Conservation (phyloP, 805 yeast genomes). For the Saccharomycopsis javanensis region DNA sequence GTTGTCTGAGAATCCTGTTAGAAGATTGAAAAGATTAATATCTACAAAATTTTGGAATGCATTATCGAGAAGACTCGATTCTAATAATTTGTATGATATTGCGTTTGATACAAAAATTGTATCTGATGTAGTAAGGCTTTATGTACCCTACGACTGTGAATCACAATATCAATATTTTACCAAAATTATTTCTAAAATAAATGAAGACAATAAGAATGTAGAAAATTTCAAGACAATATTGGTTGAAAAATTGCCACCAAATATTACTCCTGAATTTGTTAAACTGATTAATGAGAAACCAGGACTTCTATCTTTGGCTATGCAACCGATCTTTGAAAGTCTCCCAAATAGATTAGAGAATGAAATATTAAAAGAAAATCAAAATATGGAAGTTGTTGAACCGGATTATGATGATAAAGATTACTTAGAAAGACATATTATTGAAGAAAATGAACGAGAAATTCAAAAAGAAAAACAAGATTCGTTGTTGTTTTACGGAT, state of each 20-base stretch:
- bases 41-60: constrained; percentile 71
- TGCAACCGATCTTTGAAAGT: constrained; percentile 30
- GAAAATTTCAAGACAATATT: constrained; percentile 49
- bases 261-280: constrained; percentile 69
- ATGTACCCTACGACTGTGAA: constrained; percentile 57
- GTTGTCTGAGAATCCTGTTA: constrained; percentile 80
- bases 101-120: constrained; percentile 72
- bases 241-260: constrained; percentile 67
- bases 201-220: constrained; percentile 25
- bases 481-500: not conserved
- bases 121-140: constrained; percentile 61
- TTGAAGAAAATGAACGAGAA: not conserved
- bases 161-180: constrained; percentile 67
- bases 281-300: constrained; percentile 71
- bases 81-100: constrained; percentile 51
- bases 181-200: constrained; percentile 34
- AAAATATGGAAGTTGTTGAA: not conserved
- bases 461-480: not conserved
- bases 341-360: not conserved
- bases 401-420: not conserved
- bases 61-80: constrained; percentile 62
- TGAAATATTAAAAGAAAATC: too few species aligned
- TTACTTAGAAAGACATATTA: not conserved
- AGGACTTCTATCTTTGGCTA: constrained; percentile 76
- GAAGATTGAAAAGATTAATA: constrained; percentile 63